Percentiles rank a stretch among this genome's conserved stretches.
Evolutionary conservation across 192 early-diverging fungal species (phyloP).

Genomic region (Coemansia sp.): DNA sequence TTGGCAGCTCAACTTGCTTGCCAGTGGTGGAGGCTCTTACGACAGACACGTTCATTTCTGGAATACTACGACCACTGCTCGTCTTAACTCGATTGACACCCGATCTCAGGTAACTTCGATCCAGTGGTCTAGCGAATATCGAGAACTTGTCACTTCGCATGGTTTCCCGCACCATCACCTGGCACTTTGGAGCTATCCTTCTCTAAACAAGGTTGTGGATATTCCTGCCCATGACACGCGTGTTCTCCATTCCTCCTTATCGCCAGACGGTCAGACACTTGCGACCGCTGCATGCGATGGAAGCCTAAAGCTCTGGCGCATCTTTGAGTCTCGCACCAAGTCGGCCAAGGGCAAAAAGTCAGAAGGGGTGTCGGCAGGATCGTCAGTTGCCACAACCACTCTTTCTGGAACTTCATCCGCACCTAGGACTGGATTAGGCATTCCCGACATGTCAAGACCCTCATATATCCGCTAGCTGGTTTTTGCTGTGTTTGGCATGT

Average conservation of each 20-base stretch:
- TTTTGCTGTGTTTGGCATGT: background rate
- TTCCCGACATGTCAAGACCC: conserved; percentile 29
- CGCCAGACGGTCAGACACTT: conserved; percentile 89
- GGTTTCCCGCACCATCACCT: conserved; percentile 90
- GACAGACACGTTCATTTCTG: conserved; percentile 93
- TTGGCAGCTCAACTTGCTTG: conserved; percentile 81
- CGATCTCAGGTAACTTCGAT: conserved; percentile 92
- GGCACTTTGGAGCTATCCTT: conserved; percentile 80
- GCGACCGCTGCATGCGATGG: conserved; percentile 94
- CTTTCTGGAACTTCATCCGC: background rate
- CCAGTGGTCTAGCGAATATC: conserved; percentile 80
- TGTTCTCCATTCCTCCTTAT: conserved; percentile 87
- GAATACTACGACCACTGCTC: conserved; percentile 73
- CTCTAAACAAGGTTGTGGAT: conserved; percentile 68
- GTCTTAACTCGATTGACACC: conserved; percentile 71
- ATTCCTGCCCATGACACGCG: conserved; percentile 87
- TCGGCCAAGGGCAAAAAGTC: conserved; percentile 26
- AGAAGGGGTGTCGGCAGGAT: background rate
- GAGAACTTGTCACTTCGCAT: conserved; percentile 90
- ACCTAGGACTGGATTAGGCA: conserved; percentile 1
- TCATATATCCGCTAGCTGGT: conserved; percentile 26
- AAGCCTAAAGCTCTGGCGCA: conserved; percentile 93
- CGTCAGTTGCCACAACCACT: background rate
- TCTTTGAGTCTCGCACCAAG: conserved; percentile 68
- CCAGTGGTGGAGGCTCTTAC: conserved; percentile 88